Conservation (phyloP, 768 basidiomycete species). For the Kwoniella heveanensis region DNA sequence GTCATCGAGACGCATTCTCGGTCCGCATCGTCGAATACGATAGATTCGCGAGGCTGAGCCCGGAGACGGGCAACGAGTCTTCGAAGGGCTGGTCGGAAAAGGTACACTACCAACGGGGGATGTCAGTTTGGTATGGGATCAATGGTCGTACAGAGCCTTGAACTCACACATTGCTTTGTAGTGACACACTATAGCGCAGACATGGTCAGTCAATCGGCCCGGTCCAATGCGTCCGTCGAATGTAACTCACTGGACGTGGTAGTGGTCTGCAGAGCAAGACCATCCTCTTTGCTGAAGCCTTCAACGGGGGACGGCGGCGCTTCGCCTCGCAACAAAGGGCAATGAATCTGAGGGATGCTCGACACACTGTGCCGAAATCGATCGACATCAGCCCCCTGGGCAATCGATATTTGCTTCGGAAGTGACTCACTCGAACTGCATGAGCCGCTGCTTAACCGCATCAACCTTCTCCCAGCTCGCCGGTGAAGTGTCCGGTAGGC, state of each 20-base stretch:
- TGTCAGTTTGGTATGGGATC: neutral
- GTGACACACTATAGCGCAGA: constrained; percentile 35
- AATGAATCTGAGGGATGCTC: constrained; percentile 30
- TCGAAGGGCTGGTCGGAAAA: constrained; percentile 44
- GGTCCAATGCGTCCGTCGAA: too few species aligned
- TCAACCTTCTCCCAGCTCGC: constrained; percentile 33
- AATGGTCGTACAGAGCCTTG: neutral
- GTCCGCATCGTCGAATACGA: constrained; percentile 31
- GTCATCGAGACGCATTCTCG: constrained; percentile 35
- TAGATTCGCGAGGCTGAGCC: constrained; percentile 8
- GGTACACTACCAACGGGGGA: constrained; percentile 29
- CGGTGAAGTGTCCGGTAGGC: constrained; percentile 37
- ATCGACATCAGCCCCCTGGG: too few species aligned
- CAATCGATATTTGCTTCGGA: too few species aligned
- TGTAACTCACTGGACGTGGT: constrained; percentile 30
- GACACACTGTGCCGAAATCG: constrained; percentile 10
- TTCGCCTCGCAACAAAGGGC: constrained; percentile 37
- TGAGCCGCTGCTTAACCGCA: constrained; percentile 27
- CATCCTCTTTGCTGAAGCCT: constrained; percentile 26
- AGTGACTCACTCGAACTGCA: constrained; percentile 37
- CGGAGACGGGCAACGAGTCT: constrained; percentile 40
- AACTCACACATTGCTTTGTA: constrained; percentile 44
- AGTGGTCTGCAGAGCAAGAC: constrained; percentile 18
- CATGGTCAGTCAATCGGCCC: too few species aligned
- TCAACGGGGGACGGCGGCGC: constrained; percentile 22